Percentiles rank a stretch among this genome's conserved stretches.
These are phyloP conservation scores for Neobulgaria alba DNA, from an alignment of 2,329 filamentous ascomycete genomes.

Conservation along the genomic window DNA sequence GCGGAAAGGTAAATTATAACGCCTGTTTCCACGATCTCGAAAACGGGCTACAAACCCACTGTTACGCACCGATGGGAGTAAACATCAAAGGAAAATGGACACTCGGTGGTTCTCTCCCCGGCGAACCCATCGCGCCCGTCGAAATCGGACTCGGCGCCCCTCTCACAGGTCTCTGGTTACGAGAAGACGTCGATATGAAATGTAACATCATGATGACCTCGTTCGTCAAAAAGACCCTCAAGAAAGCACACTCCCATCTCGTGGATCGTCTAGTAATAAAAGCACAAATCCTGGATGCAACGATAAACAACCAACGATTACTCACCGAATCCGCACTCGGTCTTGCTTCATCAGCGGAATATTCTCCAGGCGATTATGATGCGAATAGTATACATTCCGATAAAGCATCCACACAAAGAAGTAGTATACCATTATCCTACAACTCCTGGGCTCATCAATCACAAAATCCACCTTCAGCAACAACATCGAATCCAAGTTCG, in stretches of 20 bases:
- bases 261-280: constrained; percentile 55
- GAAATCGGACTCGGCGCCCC: constrained; percentile 62
- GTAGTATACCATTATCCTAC: too few species aligned
- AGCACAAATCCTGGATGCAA: constrained; percentile 30
- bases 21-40: constrained; percentile 69
- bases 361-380: too few species aligned
- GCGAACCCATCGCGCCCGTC: constrained; percentile 55
- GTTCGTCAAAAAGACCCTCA: constrained; percentile 78
- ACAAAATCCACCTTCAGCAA: too few species aligned
- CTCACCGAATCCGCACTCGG: too few species aligned
- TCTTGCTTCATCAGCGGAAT: too few species aligned
- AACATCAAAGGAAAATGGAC: constrained; percentile 73
- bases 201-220: constrained; percentile 68
- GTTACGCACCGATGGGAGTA: constrained; percentile 72
- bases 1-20: constrained; percentile 67
- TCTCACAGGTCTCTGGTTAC: constrained; percentile 62
- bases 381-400: too few species aligned
- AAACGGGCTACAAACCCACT: constrained; percentile 68
- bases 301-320: background rate
- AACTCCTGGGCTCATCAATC: too few species aligned
- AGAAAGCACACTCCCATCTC: constrained; percentile 63
- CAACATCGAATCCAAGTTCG: too few species aligned
- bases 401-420: too few species aligned
- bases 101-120: constrained; percentile 61
- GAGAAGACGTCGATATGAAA: constrained; percentile 78